Conservation (phyloP, 371 early-diverging fungal species). For the Cokeromyces recurvatus region DNA sequence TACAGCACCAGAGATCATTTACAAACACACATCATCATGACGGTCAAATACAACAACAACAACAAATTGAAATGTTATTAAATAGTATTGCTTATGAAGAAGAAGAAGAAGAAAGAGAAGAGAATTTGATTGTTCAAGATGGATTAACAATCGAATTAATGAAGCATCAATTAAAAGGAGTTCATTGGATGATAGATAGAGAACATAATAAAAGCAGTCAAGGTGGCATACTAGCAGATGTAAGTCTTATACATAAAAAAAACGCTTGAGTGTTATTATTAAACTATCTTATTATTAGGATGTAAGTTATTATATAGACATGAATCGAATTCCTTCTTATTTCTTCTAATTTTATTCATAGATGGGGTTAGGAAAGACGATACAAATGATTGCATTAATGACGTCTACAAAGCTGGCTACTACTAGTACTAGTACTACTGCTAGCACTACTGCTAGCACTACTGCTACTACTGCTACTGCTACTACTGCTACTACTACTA, state of each 20-base stretch:
- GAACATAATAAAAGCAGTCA: conserved; percentile 38
- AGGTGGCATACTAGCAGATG: conserved; percentile 82
- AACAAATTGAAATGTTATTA: no score
- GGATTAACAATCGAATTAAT: conserved; percentile 31
- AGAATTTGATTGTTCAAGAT: conserved; percentile 19
- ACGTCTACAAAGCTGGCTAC: conserved; percentile 28
- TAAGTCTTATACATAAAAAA: conserved; percentile 18
- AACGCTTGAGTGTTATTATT: neutral
- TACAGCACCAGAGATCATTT: neutral
- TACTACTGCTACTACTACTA: neutral
- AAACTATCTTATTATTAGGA: conserved; percentile 13
- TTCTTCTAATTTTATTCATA: conserved; percentile 1
- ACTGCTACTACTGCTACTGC: no score
- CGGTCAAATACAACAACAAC: neutral
- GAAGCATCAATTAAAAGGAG: conserved; percentile 38
- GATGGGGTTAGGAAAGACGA: conserved; percentile 91
- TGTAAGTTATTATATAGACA: conserved; percentile 10
- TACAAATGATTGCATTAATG: conserved; percentile 78
- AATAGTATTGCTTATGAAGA: no score
- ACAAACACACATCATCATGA: neutral
- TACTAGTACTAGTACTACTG: no score
- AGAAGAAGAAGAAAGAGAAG: conserved; percentile 7
- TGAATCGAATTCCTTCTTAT: neutral
- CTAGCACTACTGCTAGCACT: no score
- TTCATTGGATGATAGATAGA: conserved; percentile 45